Conservation (phyloP, 176 grass and related monocot species). For the Aegilops speltoides region DNA sequence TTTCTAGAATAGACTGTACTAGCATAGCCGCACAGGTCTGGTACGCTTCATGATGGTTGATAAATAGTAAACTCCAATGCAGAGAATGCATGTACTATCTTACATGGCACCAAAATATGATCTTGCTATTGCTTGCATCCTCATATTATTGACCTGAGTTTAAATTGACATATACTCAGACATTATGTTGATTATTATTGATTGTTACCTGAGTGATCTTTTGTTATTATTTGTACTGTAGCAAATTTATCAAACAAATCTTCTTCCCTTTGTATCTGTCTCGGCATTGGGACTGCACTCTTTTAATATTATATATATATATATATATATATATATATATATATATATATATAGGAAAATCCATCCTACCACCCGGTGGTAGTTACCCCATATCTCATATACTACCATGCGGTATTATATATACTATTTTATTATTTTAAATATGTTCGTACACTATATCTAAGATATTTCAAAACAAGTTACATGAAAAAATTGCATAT, state of each 20-base stretch:
- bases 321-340: too few species aligned
- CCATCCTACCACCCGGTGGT: too few species aligned
- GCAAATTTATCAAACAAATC: background rate
- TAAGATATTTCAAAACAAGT: too few species aligned
- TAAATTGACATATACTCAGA: background rate
- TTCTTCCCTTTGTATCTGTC: background rate
- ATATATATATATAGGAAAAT: too few species aligned
- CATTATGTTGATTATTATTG: background rate
- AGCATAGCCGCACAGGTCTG: slow-evolving; percentile 62
- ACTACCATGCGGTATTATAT: too few species aligned
- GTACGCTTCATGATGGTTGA: background rate
- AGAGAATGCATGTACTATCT: background rate
- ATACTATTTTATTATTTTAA: too few species aligned
- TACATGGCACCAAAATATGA: too few species aligned
- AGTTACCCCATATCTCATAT: too few species aligned
- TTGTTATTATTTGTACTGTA: background rate
- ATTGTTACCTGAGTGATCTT: background rate
- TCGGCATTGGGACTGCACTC: slow-evolving; percentile 83
- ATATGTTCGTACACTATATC: too few species aligned
- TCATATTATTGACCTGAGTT: background rate
- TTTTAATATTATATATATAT: too few species aligned
- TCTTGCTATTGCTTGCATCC: background rate
- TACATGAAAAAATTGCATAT: too few species aligned
- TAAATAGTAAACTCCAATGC: background rate
- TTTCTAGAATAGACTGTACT: slow-evolving; percentile 56